Percentiles rank a stretch among this genome's conserved stretches.
phyloP scores from a whole-genome alignment of 441 rosid genomes.

The Syzygium malaccense region DNA sequence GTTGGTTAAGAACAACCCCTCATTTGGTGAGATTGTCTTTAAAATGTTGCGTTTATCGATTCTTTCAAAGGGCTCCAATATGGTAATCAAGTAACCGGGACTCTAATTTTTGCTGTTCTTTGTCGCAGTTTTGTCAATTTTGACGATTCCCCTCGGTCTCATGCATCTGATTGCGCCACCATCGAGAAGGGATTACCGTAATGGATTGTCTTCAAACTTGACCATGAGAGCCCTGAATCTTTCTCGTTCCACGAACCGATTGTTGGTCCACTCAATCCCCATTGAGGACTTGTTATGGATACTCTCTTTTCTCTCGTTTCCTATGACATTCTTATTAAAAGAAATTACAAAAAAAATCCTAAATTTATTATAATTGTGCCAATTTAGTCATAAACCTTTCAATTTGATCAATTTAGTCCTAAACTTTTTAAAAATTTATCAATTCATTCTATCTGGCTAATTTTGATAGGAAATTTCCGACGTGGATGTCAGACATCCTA shows the following conservation, averaged over 20 bases:
- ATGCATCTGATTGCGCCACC: too few species aligned
- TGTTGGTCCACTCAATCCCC: background rate
- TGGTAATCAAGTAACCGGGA: background rate
- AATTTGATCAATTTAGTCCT: too few species aligned
- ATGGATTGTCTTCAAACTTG: background rate
- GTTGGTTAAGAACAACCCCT: fast-evolving
- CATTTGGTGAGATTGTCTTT: too few species aligned
- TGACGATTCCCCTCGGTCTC: background rate
- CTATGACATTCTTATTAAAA: too few species aligned
- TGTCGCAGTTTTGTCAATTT: background rate
- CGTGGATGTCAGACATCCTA: too few species aligned
- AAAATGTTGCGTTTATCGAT: background rate
- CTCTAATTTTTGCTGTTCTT: background rate
- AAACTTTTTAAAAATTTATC: too few species aligned
- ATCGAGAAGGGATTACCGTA: too few species aligned
- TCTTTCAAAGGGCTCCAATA: background rate
- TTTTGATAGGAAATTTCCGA: too few species aligned
- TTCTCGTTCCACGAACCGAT: background rate
- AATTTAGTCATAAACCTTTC: too few species aligned
- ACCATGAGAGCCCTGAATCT: background rate
- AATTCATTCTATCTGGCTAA: too few species aligned
- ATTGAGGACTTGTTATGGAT: background rate
- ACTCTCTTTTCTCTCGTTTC: background rate
- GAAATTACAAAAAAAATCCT: too few species aligned
- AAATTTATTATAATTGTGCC: too few species aligned